Conservation (phyloP, 352 stramenopile genomes). For the Paralagenidium karlingii region DNA sequence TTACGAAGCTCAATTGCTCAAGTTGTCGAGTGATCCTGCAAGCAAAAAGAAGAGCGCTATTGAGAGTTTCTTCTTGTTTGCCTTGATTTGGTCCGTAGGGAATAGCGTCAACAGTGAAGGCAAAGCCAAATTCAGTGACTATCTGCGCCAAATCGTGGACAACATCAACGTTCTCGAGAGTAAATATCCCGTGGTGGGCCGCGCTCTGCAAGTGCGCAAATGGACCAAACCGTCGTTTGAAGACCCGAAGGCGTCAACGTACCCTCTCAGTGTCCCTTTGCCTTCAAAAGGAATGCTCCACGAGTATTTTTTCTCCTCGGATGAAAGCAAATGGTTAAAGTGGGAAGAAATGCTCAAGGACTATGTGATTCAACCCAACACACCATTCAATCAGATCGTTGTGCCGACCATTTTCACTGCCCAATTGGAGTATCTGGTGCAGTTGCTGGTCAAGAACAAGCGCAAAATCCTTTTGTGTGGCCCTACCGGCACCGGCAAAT, state of each 20-base stretch:
- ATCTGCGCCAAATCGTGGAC: conserved; percentile 64
- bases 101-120: conserved; percentile 67
- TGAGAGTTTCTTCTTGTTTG: conserved; percentile 85
- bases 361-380: conserved; percentile 77
- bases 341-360: conserved; percentile 85
- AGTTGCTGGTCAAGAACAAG: conserved; percentile 69
- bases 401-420: conserved; percentile 90
- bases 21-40: conserved; percentile 53
- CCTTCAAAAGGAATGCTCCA: conserved; percentile 68
- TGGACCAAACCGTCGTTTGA: conserved; percentile 66
- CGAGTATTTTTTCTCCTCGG: conserved; percentile 80
- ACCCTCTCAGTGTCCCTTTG: conserved; percentile 29
- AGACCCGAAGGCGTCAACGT: conserved; percentile 15
- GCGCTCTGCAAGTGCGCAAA: conserved; percentile 70
- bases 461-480: conserved; percentile 86
- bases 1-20: conserved; percentile 62
- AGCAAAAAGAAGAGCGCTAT: conserved; percentile 51
- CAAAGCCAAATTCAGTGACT: conserved; percentile 63
- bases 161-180: conserved; percentile 51
- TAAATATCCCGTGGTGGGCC: conserved; percentile 64
- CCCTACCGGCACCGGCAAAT: conserved; percentile 89
- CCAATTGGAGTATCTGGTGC: conserved; percentile 81
- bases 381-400: conserved; percentile 87
- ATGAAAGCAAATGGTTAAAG: conserved; percentile 78
- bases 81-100: conserved; percentile 85